Base-by-base conservation (phyloP, 805 yeast genomes). In the Nakazawaea ambrosiae region DNA sequence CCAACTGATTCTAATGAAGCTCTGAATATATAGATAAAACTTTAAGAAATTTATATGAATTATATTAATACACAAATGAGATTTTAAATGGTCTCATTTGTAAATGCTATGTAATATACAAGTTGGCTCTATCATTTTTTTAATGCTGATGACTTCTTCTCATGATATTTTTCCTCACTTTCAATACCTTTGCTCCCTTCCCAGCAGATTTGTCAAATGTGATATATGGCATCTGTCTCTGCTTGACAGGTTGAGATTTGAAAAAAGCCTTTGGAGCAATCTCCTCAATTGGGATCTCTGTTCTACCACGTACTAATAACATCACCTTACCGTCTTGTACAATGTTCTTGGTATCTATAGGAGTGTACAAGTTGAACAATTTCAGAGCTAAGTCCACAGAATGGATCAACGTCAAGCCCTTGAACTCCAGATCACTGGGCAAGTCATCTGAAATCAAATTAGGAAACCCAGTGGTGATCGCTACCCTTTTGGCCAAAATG, bases 401-500 rank as follows among this genome's bases (percentile, higher is more conserved):
- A 50, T 87, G 96, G 0, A 86, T 64, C 34, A 85, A 60, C 1
- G 73, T 77, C 24, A 81, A 55, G 0, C 84, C 80, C 15, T 66
- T 45, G 43, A 70, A 76, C 3, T 47, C 39, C 11, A 1, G 40
- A 39, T 9, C 46, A 37, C 10, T 28, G 30, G 1, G 42, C 35
- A 4, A 40, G 0, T 45, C 48, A 5, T 49, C 42, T 3, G 49
- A 27, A 6, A 54, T 34, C 23, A 62, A 44, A 25, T 63, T 65
- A 4, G 54, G 55, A 1, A 49, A 23, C 6, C 45, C 41, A 4
- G 35, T 33, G 53, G 48, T 1, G 49, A 41, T 9, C 48, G 38
- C 16, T 20, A 37, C 31, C 17, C 18, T 12, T 20, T 30, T 28
- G 8, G 17, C 12, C 12, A 26, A 15, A 11, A 44, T 17, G 26